Base-by-base conservation (phyloP, 345 rosid species). In the Carallia pectinifolia region DNA sequence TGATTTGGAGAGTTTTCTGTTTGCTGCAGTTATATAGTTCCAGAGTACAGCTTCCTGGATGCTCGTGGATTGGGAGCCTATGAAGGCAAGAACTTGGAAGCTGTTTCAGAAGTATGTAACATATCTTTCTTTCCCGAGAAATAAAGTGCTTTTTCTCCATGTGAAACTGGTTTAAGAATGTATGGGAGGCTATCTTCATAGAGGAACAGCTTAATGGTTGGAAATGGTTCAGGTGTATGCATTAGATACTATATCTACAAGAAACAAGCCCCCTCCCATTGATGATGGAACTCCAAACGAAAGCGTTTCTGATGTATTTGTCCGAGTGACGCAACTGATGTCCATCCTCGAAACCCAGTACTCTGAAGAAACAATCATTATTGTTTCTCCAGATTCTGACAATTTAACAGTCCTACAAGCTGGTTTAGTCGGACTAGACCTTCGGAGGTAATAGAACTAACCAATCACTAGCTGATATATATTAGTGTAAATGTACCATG, bases 31-130 rank as follows among this genome's bases (percentile, higher is more conserved):
- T 88, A 84, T 64, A 81, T 93, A 69, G 98, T 93, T 73, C 97
- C 97, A 0, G 98, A 93, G 60, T 93, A 90, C 64, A 93, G 92
- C 86, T 93, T 93, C 67, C 83, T 93, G 36, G 98, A 93, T 83
- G 97, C 98, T 74, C 93, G 98, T 33, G 97, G 98, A 59, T 75
- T 93, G 81, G 98, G 98, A 77, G 93, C 97, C 65, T 93, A 86
- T 71, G 97, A 93, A 78, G 97, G 97, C 76, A 88, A 81, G 85
- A 86, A 82, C 65, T 70, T 93, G 69, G 96, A 91, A 61, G 79
- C 88, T 13, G 72, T 90, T 69, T 89, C 97, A 18, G 81, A 90
- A 81, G 98, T 90, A 90, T 53, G 7, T 54, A 55, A 38, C 33
- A 0, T 18, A 19, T 61, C 50, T 31, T 40, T 8, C 8, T 1